Evolutionary conservation across 495 filamentous ascomycete genomes (phyloP), one percentile per base, ranked within the genome.

Genomic region (Oleoguttula mirabilis): DNA sequence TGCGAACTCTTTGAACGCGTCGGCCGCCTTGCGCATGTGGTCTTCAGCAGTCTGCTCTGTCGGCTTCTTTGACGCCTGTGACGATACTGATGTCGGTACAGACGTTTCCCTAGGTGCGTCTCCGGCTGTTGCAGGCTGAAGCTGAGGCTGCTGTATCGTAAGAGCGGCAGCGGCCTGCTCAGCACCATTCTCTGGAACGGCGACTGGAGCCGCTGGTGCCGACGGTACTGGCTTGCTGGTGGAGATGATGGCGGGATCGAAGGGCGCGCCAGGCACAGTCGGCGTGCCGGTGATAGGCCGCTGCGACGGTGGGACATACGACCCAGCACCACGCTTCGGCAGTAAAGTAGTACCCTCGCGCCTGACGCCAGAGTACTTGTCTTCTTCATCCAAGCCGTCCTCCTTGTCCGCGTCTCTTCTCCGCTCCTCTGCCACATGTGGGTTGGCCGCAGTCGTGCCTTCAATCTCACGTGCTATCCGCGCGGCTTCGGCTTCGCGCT

Each of bases 381-480:
- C 85, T 59, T 88, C 83, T 56, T 99, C 90, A 59, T 92, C 83
- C 35, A 80, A 69, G 16, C 72, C 78, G 51, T 79, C 69, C n/a
- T 84, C 77, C 55, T 86, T 73, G 10, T 36, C 43, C 5, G 43
- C 37, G 17, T 51, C 37, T 12, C 20, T 12, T 3, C 30, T 24
- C 21, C 48, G 15, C 66, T 96, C 88, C 57, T 96, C 88, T 3
- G 80, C 80, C 41, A 93, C 71, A 56, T 98, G 92, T 1, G 77
- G 62, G 43, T 90, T 92, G 17, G 70, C 69, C 6, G 74, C 65
- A 39, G 68, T 78, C 30, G 66, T 65, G 28, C 66, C 65, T 59
- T 95, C 86, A 48, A 99, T 96, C 57, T 96, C 88, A 44, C 80
- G 77, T 16, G 88, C 90, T 52, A 90, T 84, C 35, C 69, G 76